Base-by-base conservation (phyloP, 1,139 yeast genomes). In the Hansenula lynferdii region DNA sequence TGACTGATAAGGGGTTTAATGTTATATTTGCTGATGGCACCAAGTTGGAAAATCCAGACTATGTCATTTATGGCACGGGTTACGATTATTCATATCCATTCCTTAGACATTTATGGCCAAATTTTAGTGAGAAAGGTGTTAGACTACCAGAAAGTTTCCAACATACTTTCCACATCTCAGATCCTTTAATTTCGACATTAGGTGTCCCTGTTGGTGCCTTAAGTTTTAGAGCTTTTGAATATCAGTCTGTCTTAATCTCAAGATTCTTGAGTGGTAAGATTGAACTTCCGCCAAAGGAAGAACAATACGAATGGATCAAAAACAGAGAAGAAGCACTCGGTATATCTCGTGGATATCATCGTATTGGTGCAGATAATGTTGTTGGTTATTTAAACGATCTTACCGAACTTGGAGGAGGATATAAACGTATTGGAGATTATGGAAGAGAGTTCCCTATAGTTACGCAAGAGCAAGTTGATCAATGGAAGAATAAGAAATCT, bases 41-140 rank as follows among this genome's bases (percentile, higher is more conserved):
- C 2, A 44, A 45, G 4, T 53, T 58, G 31, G 45, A 45, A 0
- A 63, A 58, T 19, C 67, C 70, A 34, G 75, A 70, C 40, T 45
- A 44, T 20, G 56, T 71, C 8, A 53, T 72, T 18, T 67, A 69
- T 44, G 70, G 72, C 19, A 72, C 77, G 1, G 77, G 77, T 3
- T 72, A 71, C 51, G 63, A 67, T 40, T 58, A 59, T 36, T 57
- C 64, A 18, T 63, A 61, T 38, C 72, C 73, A 15, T 69, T 68
- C 44, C 45, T 69, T 7, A 48, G 45, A 14, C 37, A 43, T 18
- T 12, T 49, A 14, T 43, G 48, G 29, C 46, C 54, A 4, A 45
- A 48, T 38, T 31, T 36, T n/a, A 36, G 35, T 31, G 27, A 19
- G 9, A 21, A 26, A n/a, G 56, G 56, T 17, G 39, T 36, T 12